Evolutionary conservation across 2,329 filamentous ascomycete genomes (phyloP).

Genomic region (Stemphylium vesicarium): DNA sequence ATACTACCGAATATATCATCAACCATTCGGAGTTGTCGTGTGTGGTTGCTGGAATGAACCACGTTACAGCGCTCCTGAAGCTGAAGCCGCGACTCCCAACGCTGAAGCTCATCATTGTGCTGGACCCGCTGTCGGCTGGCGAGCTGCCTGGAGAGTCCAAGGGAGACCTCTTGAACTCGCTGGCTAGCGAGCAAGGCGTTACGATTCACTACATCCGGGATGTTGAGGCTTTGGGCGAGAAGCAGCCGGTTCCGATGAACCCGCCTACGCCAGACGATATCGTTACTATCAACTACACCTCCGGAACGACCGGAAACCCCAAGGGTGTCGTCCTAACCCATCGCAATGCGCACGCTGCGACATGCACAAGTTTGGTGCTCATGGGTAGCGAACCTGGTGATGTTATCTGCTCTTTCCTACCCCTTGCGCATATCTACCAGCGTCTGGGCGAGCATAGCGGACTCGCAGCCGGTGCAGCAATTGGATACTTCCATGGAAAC

Average conservation of each 20-base stretch:
- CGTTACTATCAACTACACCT: conserved; percentile 91
- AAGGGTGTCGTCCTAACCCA: conserved; percentile 88
- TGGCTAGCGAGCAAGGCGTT: conserved; percentile 77
- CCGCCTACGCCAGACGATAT: conserved; percentile 76
- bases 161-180: conserved; percentile 73
- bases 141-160: conserved; percentile 82
- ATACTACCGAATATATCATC: conserved; percentile 93
- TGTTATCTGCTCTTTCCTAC: conserved; percentile 82
- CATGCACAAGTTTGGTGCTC: conserved; percentile 65
- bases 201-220: conserved; percentile 78
- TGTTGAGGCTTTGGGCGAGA: conserved; percentile 80
- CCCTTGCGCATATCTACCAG: conserved; percentile 92
- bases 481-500: conserved; percentile 96
- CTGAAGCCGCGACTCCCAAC: conserved; percentile 76
- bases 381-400: conserved; percentile 63
- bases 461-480: conserved; percentile 72
- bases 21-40: conserved; percentile 81
- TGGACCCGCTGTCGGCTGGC: conserved; percentile 82
- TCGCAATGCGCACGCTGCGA: conserved; percentile 76
- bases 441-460: conserved; percentile 80
- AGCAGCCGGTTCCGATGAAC: conserved; percentile 72
- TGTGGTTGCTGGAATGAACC: conserved; percentile 78
- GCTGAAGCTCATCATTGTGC: conserved; percentile 84
- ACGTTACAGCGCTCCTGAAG: conserved; percentile 82
- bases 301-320: conserved; percentile 80